Base-by-base conservation (phyloP, 2,329 filamentous ascomycete genomes). In the Didymella glomerata region DNA sequence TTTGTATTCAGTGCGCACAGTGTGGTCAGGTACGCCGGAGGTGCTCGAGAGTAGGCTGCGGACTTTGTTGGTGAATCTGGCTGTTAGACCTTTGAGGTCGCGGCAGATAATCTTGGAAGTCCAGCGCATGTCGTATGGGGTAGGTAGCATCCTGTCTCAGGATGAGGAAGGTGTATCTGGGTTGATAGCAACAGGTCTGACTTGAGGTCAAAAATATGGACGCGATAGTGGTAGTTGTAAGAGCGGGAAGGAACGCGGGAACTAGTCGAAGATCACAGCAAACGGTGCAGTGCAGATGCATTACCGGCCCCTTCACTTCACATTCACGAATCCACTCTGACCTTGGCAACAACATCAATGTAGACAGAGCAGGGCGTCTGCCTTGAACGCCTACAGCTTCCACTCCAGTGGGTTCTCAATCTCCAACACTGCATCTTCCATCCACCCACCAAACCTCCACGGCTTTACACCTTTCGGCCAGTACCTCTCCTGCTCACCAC, bases 361-460 rank as follows among this genome's bases (percentile, higher is more conserved):
- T 14, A 5, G 5, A 22, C 7, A 18, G 20, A 4, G 20, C 22
- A 20, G 10, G 9, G n/a, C 18, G 11, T 4, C n/a, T 32, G 5
- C 27, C 24, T 14, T 9, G 6, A 8, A 32, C 13, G 30, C 4
- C n/a, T 50, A 59, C 50, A 59, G 40, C 41, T 70, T 73, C 71
- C 70, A 76, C 63, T 67, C 68, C 45, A 65, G 14, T 20, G 68
- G 67, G 40, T 60, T 50, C 10, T 62, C 61, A 52, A 74, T 64
- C 11, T 32, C 49, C 59, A 73, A 62, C 34, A 67, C 60, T 4
- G 65, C 65, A 28, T 73, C 68, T 47, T 74, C 72, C 61, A 72
- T 63, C 72, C 72, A 75, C 18, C 53, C 66, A 4, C 71, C 71
- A 7, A 75, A 48, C 8, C 63, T 48, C 70, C 69, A 74, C 24